Evolutionary conservation across 345 rosid species (phyloP), one percentile per base, ranked within the genome.

Genomic region (Euphorbia tirucalli): DNA sequence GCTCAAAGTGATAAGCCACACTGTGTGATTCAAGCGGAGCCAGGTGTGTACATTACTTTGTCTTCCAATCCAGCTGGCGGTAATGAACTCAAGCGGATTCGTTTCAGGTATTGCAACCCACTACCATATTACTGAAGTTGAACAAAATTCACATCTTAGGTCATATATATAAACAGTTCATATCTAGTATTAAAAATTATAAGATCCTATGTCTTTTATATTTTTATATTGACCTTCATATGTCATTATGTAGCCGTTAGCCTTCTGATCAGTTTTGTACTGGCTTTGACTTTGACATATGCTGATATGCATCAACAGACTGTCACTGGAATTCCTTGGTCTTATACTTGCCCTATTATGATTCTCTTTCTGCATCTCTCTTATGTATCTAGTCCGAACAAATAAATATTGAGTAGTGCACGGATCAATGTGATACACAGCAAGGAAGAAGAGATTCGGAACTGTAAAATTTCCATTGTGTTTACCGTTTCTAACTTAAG

Each of bases 51-150:
- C 82, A 72, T 90, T 66, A 90, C 96, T 28, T 69, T 91, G 70
- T 74, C 79, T 52, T 64, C 86, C 69, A 76, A 87, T 80, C 90
- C 97, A 19, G 72, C 78, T 65, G 94, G 92, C 74, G 79, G 82
- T 66, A 85, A 85, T 74, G 97, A 91, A 78, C 89, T 93, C 69
- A 90, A 88, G 81, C 86, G 92, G 64, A 89, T 91, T 56, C 88
- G 96, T 58, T 91, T 91, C 89, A 91, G 97, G 97, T 91, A 86
- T 46, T 62, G 24, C 59, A 56, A 65, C 28, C 11, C 8, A 25
- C 48, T 69, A 57, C 50, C 74, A 30, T 43, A 49, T 59, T 54
- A 31, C 21, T 71, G 37, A 59, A 76, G 25, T 35, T 25, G 8
- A 18, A 11, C 8, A 49, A 65, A 18, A 57, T 46, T 49, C 58